A percentile compares a stretch with the other conserved stretches of the same genome.
Evolutionary conservation across 2,329 filamentous ascomycete species (phyloP).

Genomic region (Dendrostoma leiphaemia): DNA sequence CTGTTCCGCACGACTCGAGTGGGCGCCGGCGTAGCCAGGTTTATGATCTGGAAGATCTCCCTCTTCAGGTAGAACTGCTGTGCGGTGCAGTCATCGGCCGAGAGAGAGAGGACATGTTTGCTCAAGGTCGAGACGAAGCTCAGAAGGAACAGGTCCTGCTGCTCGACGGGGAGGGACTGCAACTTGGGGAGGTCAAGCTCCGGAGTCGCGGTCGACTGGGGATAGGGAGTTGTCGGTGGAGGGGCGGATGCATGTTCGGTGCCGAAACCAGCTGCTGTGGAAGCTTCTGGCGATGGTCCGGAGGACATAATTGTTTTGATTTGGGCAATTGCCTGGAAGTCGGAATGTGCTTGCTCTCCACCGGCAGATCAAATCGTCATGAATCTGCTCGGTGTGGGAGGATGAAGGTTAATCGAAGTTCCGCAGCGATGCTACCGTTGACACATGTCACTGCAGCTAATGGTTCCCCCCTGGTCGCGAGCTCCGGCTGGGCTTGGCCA

Average conservation of each 20-base stretch:
- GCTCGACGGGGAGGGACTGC: slow-evolving; percentile 83
- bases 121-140: slow-evolving; percentile 82
- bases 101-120: slow-evolving; percentile 73
- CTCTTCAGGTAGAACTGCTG: slow-evolving; percentile 92
- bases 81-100: slow-evolving; percentile 76
- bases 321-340: not conserved
- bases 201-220: slow-evolving; percentile 45
- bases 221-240: slow-evolving; percentile 17
- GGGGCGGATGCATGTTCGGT: slow-evolving; percentile 27
- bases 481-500: slow-evolving; percentile 9
- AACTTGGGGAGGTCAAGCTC: slow-evolving; percentile 91
- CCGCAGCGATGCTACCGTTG: slow-evolving; percentile 15
- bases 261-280: slow-evolving; percentile 25
- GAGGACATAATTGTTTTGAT: slow-evolving; percentile 19
- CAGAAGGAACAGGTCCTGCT: slow-evolving; percentile 91
- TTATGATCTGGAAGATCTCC: slow-evolving; percentile 91
- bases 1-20: slow-evolving; percentile 89
- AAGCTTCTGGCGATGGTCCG: slow-evolving; percentile 18
- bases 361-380: slow-evolving; percentile 4
- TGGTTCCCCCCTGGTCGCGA: slow-evolving; percentile 10
- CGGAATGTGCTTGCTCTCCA: slow-evolving; percentile 8
- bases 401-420: not conserved
- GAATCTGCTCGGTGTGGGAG: not conserved
- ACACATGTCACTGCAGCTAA: slow-evolving; percentile 12
- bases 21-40: slow-evolving; percentile 74